Conservation (phyloP, 2,329 filamentous ascomycete species). For the Apiospora sp. region DNA sequence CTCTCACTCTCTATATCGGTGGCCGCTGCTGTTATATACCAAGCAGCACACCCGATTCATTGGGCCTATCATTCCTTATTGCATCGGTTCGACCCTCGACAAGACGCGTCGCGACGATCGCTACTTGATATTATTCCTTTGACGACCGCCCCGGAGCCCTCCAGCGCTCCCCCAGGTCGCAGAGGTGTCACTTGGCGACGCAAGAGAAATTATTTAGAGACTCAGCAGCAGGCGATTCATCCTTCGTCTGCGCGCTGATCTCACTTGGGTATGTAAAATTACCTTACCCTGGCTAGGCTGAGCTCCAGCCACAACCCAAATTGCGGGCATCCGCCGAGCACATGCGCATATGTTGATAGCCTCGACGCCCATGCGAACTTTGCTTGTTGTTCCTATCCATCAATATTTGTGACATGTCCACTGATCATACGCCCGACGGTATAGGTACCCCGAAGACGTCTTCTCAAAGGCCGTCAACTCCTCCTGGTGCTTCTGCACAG, state of each 20-base stretch:
- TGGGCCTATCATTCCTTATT: slow-evolving; percentile 9
- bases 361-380: not conserved
- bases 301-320: slow-evolving; percentile 29
- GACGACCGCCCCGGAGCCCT: slow-evolving; percentile 19
- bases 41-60: slow-evolving; percentile 6
- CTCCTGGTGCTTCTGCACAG: slow-evolving; percentile 69
- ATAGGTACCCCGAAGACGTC: slow-evolving; percentile 62
- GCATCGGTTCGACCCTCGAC: slow-evolving; percentile 1
- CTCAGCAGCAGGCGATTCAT: slow-evolving; percentile 66
- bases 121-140: slow-evolving; percentile 17
- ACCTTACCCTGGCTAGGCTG: not conserved
- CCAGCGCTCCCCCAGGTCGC: not conserved
- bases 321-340: slow-evolving; percentile 13
- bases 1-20: not conserved
- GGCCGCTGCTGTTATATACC: not conserved
- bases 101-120: slow-evolving; percentile 19
- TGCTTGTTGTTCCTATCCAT: slow-evolving; percentile 12
- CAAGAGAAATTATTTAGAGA: slow-evolving; percentile 48
- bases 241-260: slow-evolving; percentile 69
- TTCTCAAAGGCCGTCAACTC: slow-evolving; percentile 57
- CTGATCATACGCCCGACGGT: slow-evolving; percentile 12
- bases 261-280: slow-evolving; percentile 56
- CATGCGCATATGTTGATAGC: slow-evolving; percentile 15
- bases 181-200: slow-evolving; percentile 13
- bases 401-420: not conserved